phyloP scores from a whole-genome alignment of 2,329 filamentous ascomycete species.

The Aspergillus sp. region DNA sequence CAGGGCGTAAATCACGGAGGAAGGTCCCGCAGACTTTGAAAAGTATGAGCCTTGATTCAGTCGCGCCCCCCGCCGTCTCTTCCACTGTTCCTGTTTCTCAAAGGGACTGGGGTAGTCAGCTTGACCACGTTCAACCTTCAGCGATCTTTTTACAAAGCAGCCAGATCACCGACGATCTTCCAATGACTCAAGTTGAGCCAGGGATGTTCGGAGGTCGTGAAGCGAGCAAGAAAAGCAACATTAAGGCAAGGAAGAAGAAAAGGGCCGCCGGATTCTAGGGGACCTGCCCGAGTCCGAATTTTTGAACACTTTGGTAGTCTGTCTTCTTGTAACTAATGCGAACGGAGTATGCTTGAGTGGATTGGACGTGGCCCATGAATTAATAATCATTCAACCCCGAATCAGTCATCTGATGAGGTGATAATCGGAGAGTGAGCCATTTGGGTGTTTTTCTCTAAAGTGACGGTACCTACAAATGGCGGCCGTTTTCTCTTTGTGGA shows the following conservation, averaged over 20 bases:
- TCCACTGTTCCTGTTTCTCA: conserved; percentile 26
- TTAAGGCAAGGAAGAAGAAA: conserved; percentile 40
- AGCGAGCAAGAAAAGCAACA: conserved; percentile 24
- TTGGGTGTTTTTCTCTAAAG: background rate
- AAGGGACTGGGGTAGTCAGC: conserved; percentile 35
- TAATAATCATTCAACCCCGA: background rate
- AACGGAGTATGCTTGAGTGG: background rate
- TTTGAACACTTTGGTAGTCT: background rate
- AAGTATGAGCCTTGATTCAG: conserved; percentile 14
- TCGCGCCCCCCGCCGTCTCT: conserved; percentile 22
- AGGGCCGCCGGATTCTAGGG: conserved; percentile 42
- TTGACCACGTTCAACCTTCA: conserved; percentile 21
- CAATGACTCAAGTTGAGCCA: conserved; percentile 44
- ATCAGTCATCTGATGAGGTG: background rate
- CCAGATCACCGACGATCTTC: conserved; percentile 32
- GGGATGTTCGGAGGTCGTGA: conserved; percentile 40
- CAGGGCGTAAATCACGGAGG: conserved; percentile 26
- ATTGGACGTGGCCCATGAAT: background rate
- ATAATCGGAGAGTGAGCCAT: conserved; percentile 6
- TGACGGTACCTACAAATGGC: background rate
- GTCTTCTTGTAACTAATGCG: background rate
- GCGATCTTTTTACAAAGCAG: conserved; percentile 31
- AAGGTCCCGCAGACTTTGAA: conserved; percentile 25
- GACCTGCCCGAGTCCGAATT: background rate
- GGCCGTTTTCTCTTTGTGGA: background rate